Evolutionary conservation across 1,139 yeast genomes (phyloP), one percentile per base, ranked within the genome.

Genomic region (Kodamaea alishanica): DNA sequence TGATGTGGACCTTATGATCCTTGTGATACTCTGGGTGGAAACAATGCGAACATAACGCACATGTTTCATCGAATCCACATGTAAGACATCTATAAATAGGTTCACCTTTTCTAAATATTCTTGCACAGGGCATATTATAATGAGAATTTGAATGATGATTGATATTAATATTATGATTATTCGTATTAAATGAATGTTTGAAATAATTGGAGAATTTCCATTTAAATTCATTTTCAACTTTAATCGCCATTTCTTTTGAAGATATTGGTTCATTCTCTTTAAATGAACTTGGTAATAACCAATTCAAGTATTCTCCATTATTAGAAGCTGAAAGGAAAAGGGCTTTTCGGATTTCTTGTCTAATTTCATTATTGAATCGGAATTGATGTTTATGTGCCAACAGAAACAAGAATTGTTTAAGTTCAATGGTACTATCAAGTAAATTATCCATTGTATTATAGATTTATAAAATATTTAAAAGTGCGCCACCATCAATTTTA

Each of bases 11-110:
- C 33, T 81, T 78, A 58, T 92, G 98, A 36, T 81, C 95, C 26
- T 60, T 57, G 60, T 92, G 98, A 41, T 74, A 72, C 5, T 77
- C 80, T 2, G 81, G 79, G 40, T 80, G 78, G 61, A 71, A 92
- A 56, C 98, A 92, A 47, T 75, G 69, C 6, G 82, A 75, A 56
- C 98, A 92, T 23, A 92, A 63, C 0, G 92, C 96, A 61, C 95
- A 85, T 0, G 95, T 82, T 37, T 86, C 95, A 55, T 87, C 96
- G 38, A 75, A 73, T 0, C 89, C 92, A 61, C 96, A 88, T 0
- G 95, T 86, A 33, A 70, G 77, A 55, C 96, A 88, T 33, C 94
- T 68, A 55, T 84, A 85, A 3, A 89, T 84, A 0, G 95, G 92
- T 52, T 88, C 96, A n/a, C 96, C 96, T 39, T 80, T 77, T 33